Evolutionary conservation across 2,329 filamentous ascomycete species (phyloP), one percentile per base, ranked within the genome.

Genomic region (Cryoendolithus antarcticus): DNA sequence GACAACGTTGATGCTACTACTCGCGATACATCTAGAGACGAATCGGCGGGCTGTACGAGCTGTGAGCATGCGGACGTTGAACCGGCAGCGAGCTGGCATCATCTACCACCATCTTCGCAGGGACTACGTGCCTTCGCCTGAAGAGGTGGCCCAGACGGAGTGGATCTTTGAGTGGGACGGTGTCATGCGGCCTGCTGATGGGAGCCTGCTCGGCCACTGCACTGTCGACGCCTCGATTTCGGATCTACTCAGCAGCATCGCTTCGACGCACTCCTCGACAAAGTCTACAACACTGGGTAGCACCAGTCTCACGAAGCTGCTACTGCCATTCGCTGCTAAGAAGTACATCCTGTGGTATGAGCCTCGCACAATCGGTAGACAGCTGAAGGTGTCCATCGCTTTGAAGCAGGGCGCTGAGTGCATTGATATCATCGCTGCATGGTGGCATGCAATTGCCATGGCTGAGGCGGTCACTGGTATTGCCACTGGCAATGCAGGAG

Each of bases 11-110:
- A 62, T 88, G 1, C 46, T 75, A 2, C 72, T 96, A 12, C 72
- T 95, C 10, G 66, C 75, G 9, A 65, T 83, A 5, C 91, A 96
- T 60, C 71, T 96, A 5, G 74, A 71, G 55, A 86, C 82, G 51
- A 96, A 96, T 60, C 89, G 93, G 59, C 70, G 76, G 28, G 91
- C 86, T 32, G 89, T 98, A 4, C 72, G 80, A 45, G 72, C 82
- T 35, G 88, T 98, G 10, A 78, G 77, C 56, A 85, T 96, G 79
- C 74, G 74, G 30, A 84, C 76, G 5, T 68, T 96, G 29, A 96
- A 94, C 62, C 73, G 85, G 13, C 88, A 96, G 60, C 75, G 91
- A 29, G 83, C 86, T 2, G 84, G 80, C 35, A 76, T 95, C 12
- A 67, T 93, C 1, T 79, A 88, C 50, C 71, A 74, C 31, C 57